Evolutionary conservation across 2,329 filamentous ascomycete genomes (phyloP).

Genomic region (Lecanosticta acicola): DNA sequence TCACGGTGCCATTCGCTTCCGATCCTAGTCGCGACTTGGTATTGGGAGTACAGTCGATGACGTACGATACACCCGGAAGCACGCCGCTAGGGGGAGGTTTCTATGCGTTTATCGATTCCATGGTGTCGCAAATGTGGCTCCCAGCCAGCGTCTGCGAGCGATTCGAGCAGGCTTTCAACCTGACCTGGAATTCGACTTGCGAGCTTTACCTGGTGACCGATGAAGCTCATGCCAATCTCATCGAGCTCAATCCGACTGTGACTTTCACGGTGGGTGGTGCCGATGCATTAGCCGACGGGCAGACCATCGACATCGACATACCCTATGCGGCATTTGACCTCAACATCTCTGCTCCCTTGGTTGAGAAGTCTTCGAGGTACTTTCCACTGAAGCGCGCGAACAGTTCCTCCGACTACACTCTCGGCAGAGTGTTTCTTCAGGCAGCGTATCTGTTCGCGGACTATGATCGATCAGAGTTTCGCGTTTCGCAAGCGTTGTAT

Average conservation of each 20-base stretch:
- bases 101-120: slow-evolving; percentile 36
- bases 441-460: slow-evolving; percentile 22
- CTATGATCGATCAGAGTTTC: slow-evolving; percentile 13
- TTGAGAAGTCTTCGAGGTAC: slow-evolving; percentile 6
- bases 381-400: slow-evolving; percentile 26
- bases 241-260: slow-evolving; percentile 33
- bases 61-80: slow-evolving; percentile 22
- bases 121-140: slow-evolving; percentile 39
- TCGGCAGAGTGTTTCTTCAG: slow-evolving; percentile 29
- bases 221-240: slow-evolving; percentile 32
- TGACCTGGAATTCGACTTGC: slow-evolving; percentile 35
- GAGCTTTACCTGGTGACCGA: slow-evolving; percentile 39
- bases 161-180: slow-evolving; percentile 37
- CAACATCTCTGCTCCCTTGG: slow-evolving; percentile 12
- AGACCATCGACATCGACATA: slow-evolving; percentile 19
- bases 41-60: slow-evolving; percentile 22
- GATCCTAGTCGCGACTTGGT: slow-evolving; percentile 24
- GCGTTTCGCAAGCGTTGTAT: slow-evolving; percentile 11
- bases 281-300: not conserved
- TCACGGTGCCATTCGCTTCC: slow-evolving; percentile 29
- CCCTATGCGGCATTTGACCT: slow-evolving; percentile 30
- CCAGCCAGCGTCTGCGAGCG: slow-evolving; percentile 34
- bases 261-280: slow-evolving; percentile 29
- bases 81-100: slow-evolving; percentile 16
- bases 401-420: slow-evolving; percentile 23